Conservation (phyloP, 305 asterid species). For the Fraxinus sp. region DNA sequence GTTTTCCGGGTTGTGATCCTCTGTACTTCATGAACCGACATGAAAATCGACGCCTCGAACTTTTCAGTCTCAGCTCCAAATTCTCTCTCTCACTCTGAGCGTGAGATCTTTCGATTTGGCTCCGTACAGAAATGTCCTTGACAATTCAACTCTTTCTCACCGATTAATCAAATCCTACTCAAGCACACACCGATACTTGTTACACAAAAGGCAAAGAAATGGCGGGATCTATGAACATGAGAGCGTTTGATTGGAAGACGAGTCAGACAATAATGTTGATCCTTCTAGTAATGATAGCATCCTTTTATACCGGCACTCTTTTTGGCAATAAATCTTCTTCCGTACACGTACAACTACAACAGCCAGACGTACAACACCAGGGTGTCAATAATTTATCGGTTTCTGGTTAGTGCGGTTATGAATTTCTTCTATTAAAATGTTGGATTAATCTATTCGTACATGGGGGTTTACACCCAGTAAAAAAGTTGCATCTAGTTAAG, state of each 20-base stretch:
- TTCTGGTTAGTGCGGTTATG: constrained; percentile 37
- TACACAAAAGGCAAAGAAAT: constrained; percentile 17
- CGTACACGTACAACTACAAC: constrained; percentile 31
- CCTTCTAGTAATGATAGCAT: constrained; percentile 70
- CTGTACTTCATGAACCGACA: neutral
- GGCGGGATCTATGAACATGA: constrained; percentile 48
- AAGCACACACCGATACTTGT: neutral
- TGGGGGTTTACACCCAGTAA: no score
- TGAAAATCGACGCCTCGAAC: constrained; percentile 9
- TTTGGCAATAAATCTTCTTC: constrained; percentile 44
- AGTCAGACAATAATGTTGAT: constrained; percentile 55
- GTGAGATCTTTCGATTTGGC: constrained; percentile 40
- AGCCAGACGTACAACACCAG: constrained; percentile 27
- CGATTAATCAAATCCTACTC: neutral
- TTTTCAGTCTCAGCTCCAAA: constrained; percentile 4
- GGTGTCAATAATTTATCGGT: constrained; percentile 28
- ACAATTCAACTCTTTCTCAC: neutral
- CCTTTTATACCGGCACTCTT: constrained; percentile 76
- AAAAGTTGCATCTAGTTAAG: neutral
- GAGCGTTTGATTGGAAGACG: constrained; percentile 70
- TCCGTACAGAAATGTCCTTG: constrained; percentile 22
- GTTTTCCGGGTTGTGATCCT: neutral
- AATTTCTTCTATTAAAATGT: neutral
- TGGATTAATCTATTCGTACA: no score
- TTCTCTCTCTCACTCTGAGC: constrained; percentile 1